A percentile compares a stretch with the other conserved stretches of the same genome.
These are phyloP conservation scores for Dendrobium chrysotoxum DNA, from an alignment of 106 monocot genomes.

Conservation along the genomic window DNA sequence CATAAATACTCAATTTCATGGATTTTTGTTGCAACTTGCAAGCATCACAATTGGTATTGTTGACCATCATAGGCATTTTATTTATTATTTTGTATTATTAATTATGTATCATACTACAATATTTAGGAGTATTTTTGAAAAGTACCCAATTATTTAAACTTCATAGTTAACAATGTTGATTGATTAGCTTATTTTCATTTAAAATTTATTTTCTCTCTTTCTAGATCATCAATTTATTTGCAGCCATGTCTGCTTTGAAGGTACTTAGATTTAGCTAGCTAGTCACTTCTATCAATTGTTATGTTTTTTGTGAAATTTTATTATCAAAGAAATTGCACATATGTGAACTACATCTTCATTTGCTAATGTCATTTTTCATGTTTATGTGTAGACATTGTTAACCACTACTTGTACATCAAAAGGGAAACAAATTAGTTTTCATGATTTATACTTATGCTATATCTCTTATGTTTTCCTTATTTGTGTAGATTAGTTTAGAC, in stretches of 20 bases:
- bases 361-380: neutral
- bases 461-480: neutral
- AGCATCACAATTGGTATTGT: neutral
- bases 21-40: neutral
- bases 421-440: neutral
- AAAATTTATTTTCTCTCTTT: neutral
- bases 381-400: neutral
- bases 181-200: neutral
- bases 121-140: neutral
- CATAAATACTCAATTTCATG: neutral
- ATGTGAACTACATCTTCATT: neutral
- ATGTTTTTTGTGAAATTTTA: neutral
- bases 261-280: conserved; percentile 24
- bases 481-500: neutral
- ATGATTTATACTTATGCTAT: neutral
- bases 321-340: neutral
- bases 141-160: too few relatives aligned
- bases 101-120: neutral
- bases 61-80: neutral
- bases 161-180: neutral
- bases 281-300: neutral
- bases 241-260: conserved; percentile 99
- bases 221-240: conserved; percentile 93
- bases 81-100: neutral
- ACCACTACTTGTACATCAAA: neutral